Conservation (phyloP, 129 eudicot genomes). For the Dittrichia graveolens region DNA sequence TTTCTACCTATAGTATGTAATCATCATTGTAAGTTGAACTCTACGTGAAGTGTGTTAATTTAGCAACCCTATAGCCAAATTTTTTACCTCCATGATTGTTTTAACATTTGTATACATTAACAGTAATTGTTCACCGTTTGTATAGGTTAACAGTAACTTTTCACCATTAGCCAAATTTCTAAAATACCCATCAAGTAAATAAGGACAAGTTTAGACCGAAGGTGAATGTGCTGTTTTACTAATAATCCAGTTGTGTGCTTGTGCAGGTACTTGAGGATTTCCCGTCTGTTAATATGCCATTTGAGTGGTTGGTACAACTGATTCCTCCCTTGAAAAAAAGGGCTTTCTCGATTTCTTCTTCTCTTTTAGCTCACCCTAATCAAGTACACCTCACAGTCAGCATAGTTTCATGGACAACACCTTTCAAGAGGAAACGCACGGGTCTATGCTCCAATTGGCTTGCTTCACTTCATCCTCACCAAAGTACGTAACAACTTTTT, state of each 20-base stretch:
- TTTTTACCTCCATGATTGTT: no score
- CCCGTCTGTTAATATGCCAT: slow-evolving; percentile 91
- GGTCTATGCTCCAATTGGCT: slow-evolving; percentile 98
- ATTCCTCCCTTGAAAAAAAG: slow-evolving; percentile 81
- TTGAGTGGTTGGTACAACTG: slow-evolving; percentile 94
- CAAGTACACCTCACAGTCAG: slow-evolving; percentile 90
- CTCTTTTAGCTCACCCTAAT: slow-evolving; percentile 75
- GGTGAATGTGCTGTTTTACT: background rate
- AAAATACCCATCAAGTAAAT: no score
- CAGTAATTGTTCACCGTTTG: no score
- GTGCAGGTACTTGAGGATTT: slow-evolving; percentile 87
- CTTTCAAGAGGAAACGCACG: slow-evolving; percentile 77
- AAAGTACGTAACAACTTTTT: slow-evolving; percentile 44
- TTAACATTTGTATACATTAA: no score
- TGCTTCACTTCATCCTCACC: slow-evolving; percentile 74
- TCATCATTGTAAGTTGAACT: no score
- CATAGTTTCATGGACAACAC: slow-evolving; percentile 88
- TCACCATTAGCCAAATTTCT: background rate
- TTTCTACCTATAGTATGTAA: no score
- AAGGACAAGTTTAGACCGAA: background rate
- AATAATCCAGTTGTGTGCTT: background rate
- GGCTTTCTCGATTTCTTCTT: slow-evolving; percentile 89
- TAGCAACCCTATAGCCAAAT: no score
- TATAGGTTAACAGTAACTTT: no score
- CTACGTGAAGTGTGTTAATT: no score